A percentile compares a stretch with the other conserved stretches of the same genome.
These are phyloP conservation scores for Agaricus bisporus DNA, from an alignment of 768 basidiomycete genomes.

Conservation along the genomic window DNA sequence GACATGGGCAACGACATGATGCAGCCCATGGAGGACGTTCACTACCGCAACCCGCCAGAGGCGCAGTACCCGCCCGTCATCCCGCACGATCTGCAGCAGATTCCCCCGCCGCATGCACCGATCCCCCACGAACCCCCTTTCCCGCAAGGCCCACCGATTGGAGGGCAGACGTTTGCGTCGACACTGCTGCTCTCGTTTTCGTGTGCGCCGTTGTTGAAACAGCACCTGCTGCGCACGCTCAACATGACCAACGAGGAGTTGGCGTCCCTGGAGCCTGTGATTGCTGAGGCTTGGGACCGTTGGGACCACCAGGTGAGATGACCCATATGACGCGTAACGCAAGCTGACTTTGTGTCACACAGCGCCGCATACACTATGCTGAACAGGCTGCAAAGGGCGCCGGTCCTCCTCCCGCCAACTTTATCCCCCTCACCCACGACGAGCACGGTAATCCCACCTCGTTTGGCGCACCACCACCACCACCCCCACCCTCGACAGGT, in stretches of 20 bases:
- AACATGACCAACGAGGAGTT: constrained; percentile 78
- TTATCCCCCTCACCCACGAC: constrained; percentile 21
- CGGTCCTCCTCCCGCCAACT: constrained; percentile 22
- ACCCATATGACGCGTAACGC: constrained; percentile 7
- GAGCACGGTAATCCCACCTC: constrained; percentile 13
- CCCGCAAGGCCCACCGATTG: constrained; percentile 47
- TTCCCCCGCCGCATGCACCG: constrained; percentile 28
- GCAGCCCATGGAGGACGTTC: constrained; percentile 58
- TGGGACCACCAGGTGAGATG: constrained; percentile 72
- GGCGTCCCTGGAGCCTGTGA: constrained; percentile 68
- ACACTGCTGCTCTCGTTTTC: constrained; percentile 73
- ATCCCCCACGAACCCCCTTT: constrained; percentile 52
- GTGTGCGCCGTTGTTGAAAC: constrained; percentile 67
- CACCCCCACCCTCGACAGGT: constrained; percentile 1
- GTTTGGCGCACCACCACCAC: constrained; percentile 9
- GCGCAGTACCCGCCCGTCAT: constrained; percentile 39
- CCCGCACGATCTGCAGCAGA: constrained; percentile 33
- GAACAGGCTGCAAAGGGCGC: constrained; percentile 28
- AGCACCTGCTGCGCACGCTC: constrained; percentile 65
- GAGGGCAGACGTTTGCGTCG: constrained; percentile 77
- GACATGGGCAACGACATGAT: constrained; percentile 76
- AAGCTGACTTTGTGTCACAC: constrained; percentile 7
- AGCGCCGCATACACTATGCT: constrained; percentile 39
- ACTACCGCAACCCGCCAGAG: constrained; percentile 50
- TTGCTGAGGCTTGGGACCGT: constrained; percentile 81